phyloP scores from a whole-genome alignment of 768 basidiomycete species.

The Coprinopsis sp. region DNA sequence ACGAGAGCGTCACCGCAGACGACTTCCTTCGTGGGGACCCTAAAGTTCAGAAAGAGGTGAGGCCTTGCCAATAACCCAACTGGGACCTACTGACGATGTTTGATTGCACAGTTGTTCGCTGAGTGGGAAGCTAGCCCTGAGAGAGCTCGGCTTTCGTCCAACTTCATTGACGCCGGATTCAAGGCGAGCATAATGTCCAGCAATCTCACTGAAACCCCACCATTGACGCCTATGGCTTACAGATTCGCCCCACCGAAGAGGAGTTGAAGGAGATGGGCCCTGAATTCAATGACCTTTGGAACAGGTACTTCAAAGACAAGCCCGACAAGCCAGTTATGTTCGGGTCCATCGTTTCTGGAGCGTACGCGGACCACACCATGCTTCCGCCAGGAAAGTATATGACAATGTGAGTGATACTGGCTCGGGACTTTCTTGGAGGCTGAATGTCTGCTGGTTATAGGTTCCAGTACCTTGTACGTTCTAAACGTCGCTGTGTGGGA shows the following conservation, averaged over 20 bases:
- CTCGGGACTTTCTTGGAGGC: background rate
- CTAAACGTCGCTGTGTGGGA: background rate
- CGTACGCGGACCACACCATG: constrained; percentile 66
- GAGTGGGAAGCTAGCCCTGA: constrained; percentile 67
- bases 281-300: constrained; percentile 65
- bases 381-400: constrained; percentile 70
- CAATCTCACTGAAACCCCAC: no score
- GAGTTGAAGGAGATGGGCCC: constrained; percentile 78
- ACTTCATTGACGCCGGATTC: constrained; percentile 72
- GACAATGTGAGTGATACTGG: constrained; percentile 44
- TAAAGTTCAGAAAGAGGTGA: constrained; percentile 52
- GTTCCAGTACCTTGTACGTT: constrained; percentile 62
- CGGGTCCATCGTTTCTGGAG: constrained; percentile 41
- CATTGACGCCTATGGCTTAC: background rate
- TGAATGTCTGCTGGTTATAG: constrained; percentile 16
- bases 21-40: constrained; percentile 68
- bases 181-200: constrained; percentile 34
- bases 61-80: constrained; percentile 2
- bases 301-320: constrained; percentile 74
- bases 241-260: constrained; percentile 66
- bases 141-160: constrained; percentile 64
- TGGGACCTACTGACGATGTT: background rate
- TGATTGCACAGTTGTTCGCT: constrained; percentile 39
- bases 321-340: constrained; percentile 76
- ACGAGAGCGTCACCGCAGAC: constrained; percentile 58